phyloP scores from a whole-genome alignment of 179 eudicot species.

The Drosera spatulata region DNA sequence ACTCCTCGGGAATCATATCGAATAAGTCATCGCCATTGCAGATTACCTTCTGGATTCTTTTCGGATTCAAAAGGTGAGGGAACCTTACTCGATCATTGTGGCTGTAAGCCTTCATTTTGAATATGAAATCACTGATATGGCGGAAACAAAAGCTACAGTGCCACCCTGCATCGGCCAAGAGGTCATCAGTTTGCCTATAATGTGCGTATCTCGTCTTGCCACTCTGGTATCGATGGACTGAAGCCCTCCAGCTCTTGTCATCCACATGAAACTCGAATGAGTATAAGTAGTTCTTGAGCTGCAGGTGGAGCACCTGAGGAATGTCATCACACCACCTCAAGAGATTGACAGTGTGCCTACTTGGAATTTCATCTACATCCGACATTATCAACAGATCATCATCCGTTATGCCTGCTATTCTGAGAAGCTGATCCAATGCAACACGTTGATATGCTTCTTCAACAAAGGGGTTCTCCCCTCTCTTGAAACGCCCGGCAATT shows the following conservation, averaged over 20 bases:
- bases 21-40: slow-evolving; percentile 38
- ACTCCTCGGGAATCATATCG: slow-evolving; percentile 42
- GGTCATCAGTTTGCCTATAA: slow-evolving; percentile 32
- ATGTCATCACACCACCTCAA: slow-evolving; percentile 10
- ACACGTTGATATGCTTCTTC: slow-evolving; percentile 44
- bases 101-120: slow-evolving; percentile 45
- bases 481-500: slow-evolving; percentile 27
- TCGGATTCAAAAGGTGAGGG: slow-evolving; percentile 29
- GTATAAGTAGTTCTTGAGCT: slow-evolving; percentile 35
- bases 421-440: slow-evolving; percentile 32
- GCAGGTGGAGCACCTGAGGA: slow-evolving; percentile 29
- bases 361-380: slow-evolving; percentile 7
- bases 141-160: slow-evolving; percentile 22
- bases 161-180: slow-evolving; percentile 20
- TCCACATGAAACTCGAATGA: slow-evolving; percentile 38
- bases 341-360: too few species aligned
- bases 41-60: slow-evolving; percentile 37
- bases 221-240: slow-evolving; percentile 29
- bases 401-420: slow-evolving; percentile 23
- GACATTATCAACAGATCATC: slow-evolving; percentile 12
- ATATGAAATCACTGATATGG: slow-evolving; percentile 29
- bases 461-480: slow-evolving; percentile 38
- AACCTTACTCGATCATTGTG: slow-evolving; percentile 37
- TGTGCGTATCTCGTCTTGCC: slow-evolving; percentile 41
- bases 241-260: slow-evolving; percentile 36